Conservation (phyloP, 176 grass and related monocot genomes). For the Oryza glumipatula region DNA sequence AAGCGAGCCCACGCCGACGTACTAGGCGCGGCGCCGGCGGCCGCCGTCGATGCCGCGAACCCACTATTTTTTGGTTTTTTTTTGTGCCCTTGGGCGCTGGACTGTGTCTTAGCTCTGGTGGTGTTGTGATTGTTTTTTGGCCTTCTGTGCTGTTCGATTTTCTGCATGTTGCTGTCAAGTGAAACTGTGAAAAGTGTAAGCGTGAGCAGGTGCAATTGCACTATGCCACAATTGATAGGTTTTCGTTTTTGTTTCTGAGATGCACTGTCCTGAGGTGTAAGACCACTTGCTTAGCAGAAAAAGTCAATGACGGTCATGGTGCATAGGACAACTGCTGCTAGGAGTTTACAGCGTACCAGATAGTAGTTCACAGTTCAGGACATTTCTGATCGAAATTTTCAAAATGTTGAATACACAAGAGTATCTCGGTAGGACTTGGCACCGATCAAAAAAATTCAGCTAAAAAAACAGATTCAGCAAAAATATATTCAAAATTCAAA, state of each 20-base stretch:
- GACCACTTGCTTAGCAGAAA: no score
- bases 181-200: neutral
- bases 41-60: neutral
- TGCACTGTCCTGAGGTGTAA: neutral
- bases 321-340: no score
- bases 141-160: neutral
- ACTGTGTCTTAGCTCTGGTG: neutral
- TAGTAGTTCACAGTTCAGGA: no score
- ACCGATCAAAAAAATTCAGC: no score
- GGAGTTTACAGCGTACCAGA: no score
- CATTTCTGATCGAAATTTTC: no score
- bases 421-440: no score
- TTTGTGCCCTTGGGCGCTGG: neutral
- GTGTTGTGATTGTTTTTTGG: neutral
- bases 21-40: constrained; percentile 28
- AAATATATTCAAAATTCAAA: no score
- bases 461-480: no score
- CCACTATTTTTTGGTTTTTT: neutral
- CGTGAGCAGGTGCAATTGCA: neutral
- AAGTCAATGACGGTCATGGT: no score
- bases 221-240: neutral
- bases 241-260: neutral
- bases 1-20: constrained; percentile 50
- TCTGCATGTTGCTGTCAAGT: neutral
- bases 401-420: no score